phyloP scores from a whole-genome alignment of 441 rosid genomes.

The Mallotus japonicus region DNA sequence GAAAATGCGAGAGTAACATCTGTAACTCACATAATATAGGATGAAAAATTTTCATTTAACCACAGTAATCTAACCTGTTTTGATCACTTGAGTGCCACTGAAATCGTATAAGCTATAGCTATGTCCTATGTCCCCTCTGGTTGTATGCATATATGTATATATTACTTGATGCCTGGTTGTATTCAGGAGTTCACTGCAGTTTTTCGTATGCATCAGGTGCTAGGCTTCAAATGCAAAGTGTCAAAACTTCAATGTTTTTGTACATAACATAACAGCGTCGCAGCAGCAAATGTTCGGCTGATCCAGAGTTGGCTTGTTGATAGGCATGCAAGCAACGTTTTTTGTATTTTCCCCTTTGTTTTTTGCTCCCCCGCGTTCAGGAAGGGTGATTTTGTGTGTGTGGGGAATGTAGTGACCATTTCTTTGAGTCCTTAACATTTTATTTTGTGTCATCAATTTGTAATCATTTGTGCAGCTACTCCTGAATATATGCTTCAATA shows the following conservation, averaged over 20 bases:
- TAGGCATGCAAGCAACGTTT: not conserved
- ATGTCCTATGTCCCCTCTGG: too few species aligned
- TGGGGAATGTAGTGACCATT: not conserved
- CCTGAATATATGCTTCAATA: too few species aligned
- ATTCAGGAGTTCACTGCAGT: constrained; percentile 1
- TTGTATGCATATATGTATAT: not conserved
- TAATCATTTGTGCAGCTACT: too few species aligned
- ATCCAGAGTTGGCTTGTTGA: not conserved
- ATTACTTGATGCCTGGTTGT: not conserved
- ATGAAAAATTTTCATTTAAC: not conserved
- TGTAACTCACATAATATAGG: not conserved
- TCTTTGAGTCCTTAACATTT: not conserved
- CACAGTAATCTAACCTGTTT: too few species aligned
- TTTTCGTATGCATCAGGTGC: not conserved
- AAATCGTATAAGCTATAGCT: not conserved
- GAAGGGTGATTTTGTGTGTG: not conserved
- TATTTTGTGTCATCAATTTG: too few species aligned
- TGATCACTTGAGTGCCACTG: not conserved
- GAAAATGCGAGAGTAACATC: not conserved
- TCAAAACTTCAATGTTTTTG: not conserved
- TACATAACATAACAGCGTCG: not conserved
- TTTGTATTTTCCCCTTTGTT: not conserved
- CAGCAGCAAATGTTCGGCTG: not conserved
- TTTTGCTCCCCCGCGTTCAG: not conserved
- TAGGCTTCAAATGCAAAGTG: not conserved